These are phyloP conservation scores for Mycena metata DNA, from an alignment of 768 basidiomycete genomes.

Conservation along the genomic window DNA sequence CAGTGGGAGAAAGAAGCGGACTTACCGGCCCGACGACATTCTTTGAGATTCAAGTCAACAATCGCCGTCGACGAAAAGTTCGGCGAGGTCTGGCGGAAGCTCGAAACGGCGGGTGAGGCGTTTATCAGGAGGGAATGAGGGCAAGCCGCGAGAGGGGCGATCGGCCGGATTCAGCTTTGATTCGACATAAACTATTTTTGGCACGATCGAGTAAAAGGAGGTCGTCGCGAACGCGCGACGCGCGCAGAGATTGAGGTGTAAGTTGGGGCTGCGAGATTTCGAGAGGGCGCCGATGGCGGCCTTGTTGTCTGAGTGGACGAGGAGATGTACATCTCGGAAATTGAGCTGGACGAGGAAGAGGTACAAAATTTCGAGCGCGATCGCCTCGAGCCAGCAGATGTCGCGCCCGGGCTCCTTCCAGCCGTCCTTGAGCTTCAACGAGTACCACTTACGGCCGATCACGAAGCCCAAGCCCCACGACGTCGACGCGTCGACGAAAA, in stretches of 20 bases:
- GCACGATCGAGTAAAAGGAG: neutral
- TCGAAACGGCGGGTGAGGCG: neutral
- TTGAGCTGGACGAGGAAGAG: neutral
- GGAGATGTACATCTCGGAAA: neutral
- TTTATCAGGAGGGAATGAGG: neutral
- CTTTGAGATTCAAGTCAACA: too few relatives aligned
- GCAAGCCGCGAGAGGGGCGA: neutral
- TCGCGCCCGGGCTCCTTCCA: neutral
- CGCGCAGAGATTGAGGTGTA: neutral
- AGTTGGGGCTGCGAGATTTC: neutral
- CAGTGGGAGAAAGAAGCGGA: too few relatives aligned
- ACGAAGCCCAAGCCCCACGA: neutral
- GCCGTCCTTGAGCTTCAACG: neutral
- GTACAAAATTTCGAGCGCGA: neutral
- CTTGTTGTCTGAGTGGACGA: neutral
- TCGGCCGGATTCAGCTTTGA: neutral
- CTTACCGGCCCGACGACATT: too few relatives aligned
- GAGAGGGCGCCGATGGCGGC: neutral
- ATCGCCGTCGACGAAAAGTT: neutral
- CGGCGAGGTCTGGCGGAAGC: neutral
- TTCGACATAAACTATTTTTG: neutral
- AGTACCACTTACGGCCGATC: neutral
- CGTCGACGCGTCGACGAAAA: constrained; percentile 56
- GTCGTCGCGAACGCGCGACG: neutral
- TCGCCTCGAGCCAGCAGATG: neutral